A percentile compares a stretch with the other conserved stretches of the same genome.
Evolutionary conservation across 2,329 filamentous ascomycete species (phyloP).

Genomic region (Phaeosphaeriaceae sp.): DNA sequence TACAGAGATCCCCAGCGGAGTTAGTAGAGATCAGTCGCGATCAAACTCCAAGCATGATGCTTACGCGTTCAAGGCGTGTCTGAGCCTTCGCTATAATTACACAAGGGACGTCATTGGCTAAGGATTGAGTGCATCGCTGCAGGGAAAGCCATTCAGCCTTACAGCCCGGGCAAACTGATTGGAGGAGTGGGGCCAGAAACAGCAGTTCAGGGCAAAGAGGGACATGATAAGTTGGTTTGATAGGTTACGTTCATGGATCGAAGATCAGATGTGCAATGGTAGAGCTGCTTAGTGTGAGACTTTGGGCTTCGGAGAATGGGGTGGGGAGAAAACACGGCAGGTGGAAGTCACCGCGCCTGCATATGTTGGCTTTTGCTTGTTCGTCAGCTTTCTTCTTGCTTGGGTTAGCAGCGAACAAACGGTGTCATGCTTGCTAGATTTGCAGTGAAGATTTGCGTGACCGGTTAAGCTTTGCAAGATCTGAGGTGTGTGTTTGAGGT

Average conservation of each 20-base stretch:
- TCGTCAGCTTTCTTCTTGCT: background rate
- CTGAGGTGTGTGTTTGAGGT: background rate
- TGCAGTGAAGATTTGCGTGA: background rate
- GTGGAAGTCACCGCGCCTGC: conserved; percentile 6
- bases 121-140: conserved; percentile 3
- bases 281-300: conserved; percentile 5
- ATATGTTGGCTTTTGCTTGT: conserved; percentile 9
- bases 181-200: background rate
- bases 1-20: conserved; percentile 4
- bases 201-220: background rate
- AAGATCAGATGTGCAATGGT: background rate
- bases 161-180: background rate
- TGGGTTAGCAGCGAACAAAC: background rate
- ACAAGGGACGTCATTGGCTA: conserved; percentile 12
- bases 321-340: conserved; percentile 26
- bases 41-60: conserved; percentile 5
- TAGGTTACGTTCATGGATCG: background rate
- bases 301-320: conserved; percentile 22
- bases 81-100: conserved; percentile 7
- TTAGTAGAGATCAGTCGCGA: background rate
- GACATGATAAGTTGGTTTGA: background rate
- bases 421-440: background rate
- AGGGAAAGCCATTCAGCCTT: conserved; percentile 20
- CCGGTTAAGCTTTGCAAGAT: background rate
- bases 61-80: conserved; percentile 20